Conservation (phyloP, 768 basidiomycete genomes). For the Grammothele lineata region DNA sequence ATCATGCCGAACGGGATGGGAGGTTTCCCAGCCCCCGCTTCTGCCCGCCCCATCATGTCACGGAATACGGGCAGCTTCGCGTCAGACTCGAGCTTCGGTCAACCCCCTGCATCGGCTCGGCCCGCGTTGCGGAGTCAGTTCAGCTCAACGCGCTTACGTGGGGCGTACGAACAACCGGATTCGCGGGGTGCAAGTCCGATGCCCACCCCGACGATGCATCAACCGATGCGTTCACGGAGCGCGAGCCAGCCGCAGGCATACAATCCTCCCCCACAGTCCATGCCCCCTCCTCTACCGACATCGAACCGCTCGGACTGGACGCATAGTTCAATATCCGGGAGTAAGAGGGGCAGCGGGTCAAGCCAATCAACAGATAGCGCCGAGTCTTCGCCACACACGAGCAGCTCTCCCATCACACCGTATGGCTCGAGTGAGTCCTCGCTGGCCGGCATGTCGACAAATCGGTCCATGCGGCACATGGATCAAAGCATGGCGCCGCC, state of each 20-base stretch:
- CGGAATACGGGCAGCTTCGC: slow-evolving; percentile 43
- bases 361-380: slow-evolving; percentile 84
- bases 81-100: slow-evolving; percentile 35
- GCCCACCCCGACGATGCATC: slow-evolving; percentile 15
- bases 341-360: slow-evolving; percentile 80
- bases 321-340: slow-evolving; percentile 36
- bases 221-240: slow-evolving; percentile 55
- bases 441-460: slow-evolving; percentile 46
- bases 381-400: slow-evolving; percentile 74
- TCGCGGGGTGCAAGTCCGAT: slow-evolving; percentile 20
- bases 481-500: slow-evolving; percentile 44
- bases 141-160: slow-evolving; percentile 58
- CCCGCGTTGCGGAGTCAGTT: slow-evolving; percentile 58
- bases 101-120: slow-evolving; percentile 1
- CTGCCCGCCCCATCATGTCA: slow-evolving; percentile 39
- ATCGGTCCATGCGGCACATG: slow-evolving; percentile 49
- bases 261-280: slow-evolving; percentile 39
- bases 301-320: slow-evolving; percentile 46
- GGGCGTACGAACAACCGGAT: slow-evolving; percentile 43
- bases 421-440: slow-evolving; percentile 89
- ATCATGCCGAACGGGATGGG: slow-evolving; percentile 24
- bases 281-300: slow-evolving; percentile 54
- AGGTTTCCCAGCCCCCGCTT: slow-evolving; percentile 24
- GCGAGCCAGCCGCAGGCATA: slow-evolving; percentile 78
- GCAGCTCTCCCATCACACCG: slow-evolving; percentile 83